Evolutionary conservation across 1,284 basidiomycete species (phyloP).

Genomic region (Ustilago loliicola): DNA sequence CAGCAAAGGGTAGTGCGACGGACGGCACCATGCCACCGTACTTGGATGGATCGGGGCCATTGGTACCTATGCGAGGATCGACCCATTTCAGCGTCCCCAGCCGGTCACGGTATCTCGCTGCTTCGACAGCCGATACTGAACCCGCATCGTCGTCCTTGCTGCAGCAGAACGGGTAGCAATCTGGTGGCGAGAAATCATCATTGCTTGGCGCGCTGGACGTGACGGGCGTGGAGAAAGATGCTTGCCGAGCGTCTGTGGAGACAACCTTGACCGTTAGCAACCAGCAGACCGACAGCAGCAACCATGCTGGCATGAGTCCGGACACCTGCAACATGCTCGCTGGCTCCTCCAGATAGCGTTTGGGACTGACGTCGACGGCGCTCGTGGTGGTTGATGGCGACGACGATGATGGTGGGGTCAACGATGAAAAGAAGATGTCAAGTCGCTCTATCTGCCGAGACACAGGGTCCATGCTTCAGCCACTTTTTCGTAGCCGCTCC

Average conservation of each 20-base stretch:
- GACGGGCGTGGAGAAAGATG: constrained; percentile 15
- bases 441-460: background rate
- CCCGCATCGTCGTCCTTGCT: background rate
- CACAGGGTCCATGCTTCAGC: background rate
- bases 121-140: constrained; percentile 17
- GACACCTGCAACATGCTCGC: background rate
- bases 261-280: background rate
- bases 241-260: constrained; percentile 7
- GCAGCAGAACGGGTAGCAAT: constrained; percentile 47
- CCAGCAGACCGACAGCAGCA: background rate
- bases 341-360: background rate
- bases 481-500: constrained; percentile 2
- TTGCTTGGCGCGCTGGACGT: background rate
- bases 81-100: constrained; percentile 39
- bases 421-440: background rate
- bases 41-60: constrained; percentile 50
- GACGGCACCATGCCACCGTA: constrained; percentile 56
- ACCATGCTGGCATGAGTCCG: background rate
- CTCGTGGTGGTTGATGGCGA: background rate
- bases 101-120: constrained; percentile 18
- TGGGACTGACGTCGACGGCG: background rate
- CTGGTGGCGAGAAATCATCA: background rate
- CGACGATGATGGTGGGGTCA: no score
- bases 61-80: constrained; percentile 57
- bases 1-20: constrained; percentile 46